Conservation (phyloP, 2,329 filamentous ascomycete genomes). For the Calonectria multiphialidica region DNA sequence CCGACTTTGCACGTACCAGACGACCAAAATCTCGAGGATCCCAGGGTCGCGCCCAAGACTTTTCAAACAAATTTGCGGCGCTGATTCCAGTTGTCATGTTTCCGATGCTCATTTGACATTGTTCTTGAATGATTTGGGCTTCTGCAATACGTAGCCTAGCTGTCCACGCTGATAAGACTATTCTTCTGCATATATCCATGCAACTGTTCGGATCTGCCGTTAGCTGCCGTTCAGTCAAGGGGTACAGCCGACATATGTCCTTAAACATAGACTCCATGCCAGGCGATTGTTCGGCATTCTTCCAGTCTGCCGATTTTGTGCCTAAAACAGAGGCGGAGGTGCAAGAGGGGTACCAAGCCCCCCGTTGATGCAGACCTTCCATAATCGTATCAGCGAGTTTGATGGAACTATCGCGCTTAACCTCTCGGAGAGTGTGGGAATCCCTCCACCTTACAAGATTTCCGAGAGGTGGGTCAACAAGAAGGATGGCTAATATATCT, state of each 20-base stretch:
- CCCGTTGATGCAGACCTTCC: background rate
- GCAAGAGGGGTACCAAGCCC: background rate
- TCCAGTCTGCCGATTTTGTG: background rate
- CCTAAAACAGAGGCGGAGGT: background rate
- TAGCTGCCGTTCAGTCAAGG: background rate
- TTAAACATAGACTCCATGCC: background rate
- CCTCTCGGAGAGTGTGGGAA: background rate
- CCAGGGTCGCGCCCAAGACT: background rate
- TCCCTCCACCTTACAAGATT: background rate
- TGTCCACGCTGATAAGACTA: background rate
- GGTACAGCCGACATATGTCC: background rate
- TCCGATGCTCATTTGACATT: background rate
- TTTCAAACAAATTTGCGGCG: background rate
- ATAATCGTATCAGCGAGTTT: background rate
- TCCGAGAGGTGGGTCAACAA: background rate
- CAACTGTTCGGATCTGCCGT: too few relatives aligned
- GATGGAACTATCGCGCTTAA: background rate
- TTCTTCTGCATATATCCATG: background rate
- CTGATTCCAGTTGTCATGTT: too few relatives aligned
- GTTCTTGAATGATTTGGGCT: background rate
- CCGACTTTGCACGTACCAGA: background rate
- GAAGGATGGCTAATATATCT: background rate
- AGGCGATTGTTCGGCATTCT: background rate
- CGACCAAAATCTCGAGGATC: background rate
- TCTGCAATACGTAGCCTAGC: background rate